phyloP scores from a whole-genome alignment of 2,329 filamentous ascomycete species.

The Sarocladiaceae sp. region DNA sequence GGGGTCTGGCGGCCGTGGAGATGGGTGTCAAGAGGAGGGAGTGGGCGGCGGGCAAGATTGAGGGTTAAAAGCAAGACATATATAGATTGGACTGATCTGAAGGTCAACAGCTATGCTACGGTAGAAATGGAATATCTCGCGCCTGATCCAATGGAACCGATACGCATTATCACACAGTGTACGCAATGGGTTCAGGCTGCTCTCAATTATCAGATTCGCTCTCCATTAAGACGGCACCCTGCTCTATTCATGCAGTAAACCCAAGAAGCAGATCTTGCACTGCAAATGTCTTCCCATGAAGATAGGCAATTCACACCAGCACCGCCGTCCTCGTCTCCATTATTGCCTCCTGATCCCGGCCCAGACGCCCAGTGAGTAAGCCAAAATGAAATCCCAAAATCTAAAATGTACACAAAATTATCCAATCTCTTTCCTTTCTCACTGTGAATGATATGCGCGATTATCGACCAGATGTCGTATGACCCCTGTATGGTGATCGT shows the following conservation, averaged over 20 bases:
- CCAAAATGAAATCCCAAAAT: neutral
- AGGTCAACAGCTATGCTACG: too few species aligned
- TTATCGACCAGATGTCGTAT: too few species aligned
- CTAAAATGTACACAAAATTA: constrained; percentile 6
- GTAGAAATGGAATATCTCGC: too few species aligned
- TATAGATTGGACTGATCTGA: neutral
- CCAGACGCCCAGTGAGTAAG: neutral
- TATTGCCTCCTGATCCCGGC: neutral
- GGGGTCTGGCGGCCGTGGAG: constrained; percentile 92
- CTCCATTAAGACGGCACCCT: constrained; percentile 1
- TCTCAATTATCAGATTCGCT: too few species aligned
- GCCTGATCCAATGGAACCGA: too few species aligned
- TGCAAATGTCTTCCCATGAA: neutral
- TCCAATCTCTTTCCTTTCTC: too few species aligned
- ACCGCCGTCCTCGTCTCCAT: neutral
- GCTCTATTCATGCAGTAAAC: constrained; percentile 5
- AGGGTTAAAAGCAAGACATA: constrained; percentile 26
- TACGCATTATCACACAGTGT: too few species aligned
- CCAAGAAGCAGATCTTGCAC: neutral
- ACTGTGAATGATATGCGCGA: too few species aligned
- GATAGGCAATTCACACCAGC: too few species aligned
- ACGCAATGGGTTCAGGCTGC: too few species aligned
- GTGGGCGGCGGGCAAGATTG: constrained; percentile 70
- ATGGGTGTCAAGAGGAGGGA: constrained; percentile 81
- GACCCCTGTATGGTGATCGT: too few species aligned